Conservation (phyloP, 306 rosid genomes). For the Trichosanthes truncata region DNA sequence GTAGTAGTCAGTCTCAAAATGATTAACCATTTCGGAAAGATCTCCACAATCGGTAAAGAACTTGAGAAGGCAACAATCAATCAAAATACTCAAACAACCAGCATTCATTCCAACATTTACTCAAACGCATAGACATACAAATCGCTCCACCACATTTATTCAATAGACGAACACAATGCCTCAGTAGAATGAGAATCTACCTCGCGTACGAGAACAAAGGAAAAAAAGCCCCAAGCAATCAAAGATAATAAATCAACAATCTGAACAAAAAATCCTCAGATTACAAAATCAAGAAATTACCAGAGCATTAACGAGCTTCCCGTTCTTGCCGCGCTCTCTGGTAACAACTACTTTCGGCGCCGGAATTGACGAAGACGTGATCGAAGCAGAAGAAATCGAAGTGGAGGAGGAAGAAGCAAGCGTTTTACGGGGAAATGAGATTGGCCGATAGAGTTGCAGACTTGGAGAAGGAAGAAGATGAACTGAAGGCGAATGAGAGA, state of each 20-base stretch:
- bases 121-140: constrained; percentile 27
- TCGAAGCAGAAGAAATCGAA: constrained; percentile 25
- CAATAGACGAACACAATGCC: not conserved
- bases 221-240: not conserved
- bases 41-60: not conserved
- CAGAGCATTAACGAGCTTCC: constrained; percentile 77
- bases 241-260: not conserved
- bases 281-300: constrained; percentile 22
- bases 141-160: not conserved
- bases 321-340: constrained; percentile 95
- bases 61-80: not conserved
- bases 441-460: constrained; percentile 40
- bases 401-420: constrained; percentile 11
- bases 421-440: constrained; percentile 8
- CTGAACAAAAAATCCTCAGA: not conserved
- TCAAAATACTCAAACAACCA: not conserved
- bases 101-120: constrained; percentile 22
- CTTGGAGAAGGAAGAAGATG: constrained; percentile 12
- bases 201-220: not conserved
- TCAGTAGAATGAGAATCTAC: not conserved
- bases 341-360: constrained; percentile 71
- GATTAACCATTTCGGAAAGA: not conserved
- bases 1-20: not conserved
- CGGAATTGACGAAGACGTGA: constrained; percentile 19
- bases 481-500: constrained; percentile 24